These are phyloP conservation scores for Podospora fimiseda DNA, from an alignment of 495 filamentous ascomycete species.

Conservation along the genomic window DNA sequence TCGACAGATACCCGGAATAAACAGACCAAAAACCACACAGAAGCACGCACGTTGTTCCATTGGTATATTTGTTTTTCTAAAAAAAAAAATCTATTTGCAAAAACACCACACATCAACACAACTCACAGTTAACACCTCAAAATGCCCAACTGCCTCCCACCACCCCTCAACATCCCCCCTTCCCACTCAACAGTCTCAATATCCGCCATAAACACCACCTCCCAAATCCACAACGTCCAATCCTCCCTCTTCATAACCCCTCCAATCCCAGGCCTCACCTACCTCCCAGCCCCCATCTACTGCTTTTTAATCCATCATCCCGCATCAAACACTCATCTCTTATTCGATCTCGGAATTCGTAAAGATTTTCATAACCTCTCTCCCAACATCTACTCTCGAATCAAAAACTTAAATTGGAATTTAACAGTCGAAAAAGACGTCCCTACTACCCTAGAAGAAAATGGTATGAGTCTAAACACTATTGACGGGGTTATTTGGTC, in stretches of 20 bases:
- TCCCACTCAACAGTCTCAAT: conserved; percentile 45
- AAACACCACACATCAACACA: too few relatives aligned
- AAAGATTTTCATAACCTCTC: conserved; percentile 45
- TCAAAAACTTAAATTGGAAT: conserved; percentile 12
- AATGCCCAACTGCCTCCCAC: too few relatives aligned
- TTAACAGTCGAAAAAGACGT: conserved; percentile 44
- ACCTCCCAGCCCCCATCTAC: conserved; percentile 40
- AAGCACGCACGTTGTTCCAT: too few relatives aligned
- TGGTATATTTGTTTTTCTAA: too few relatives aligned
- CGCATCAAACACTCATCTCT: conserved; percentile 32
- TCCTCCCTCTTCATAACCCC: conserved; percentile 35
- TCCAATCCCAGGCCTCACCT: conserved; percentile 34
- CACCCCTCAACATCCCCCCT: conserved; percentile 43
- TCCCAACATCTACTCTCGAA: conserved; percentile 25
- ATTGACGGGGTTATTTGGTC: conserved; percentile 57
- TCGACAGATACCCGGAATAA: too few relatives aligned
- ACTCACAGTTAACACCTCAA: too few relatives aligned
- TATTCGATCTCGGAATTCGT: conserved; percentile 56
- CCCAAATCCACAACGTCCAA: conserved; percentile 29
- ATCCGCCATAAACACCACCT: conserved; percentile 50
- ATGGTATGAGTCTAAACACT: conserved; percentile 35
- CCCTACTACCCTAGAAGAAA: conserved; percentile 41
- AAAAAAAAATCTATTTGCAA: too few relatives aligned
- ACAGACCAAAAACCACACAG: too few relatives aligned
- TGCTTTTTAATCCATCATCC: conserved; percentile 52